phyloP scores from a whole-genome alignment of 2,329 filamentous ascomycete species.

The Ophiostoma australiae region DNA sequence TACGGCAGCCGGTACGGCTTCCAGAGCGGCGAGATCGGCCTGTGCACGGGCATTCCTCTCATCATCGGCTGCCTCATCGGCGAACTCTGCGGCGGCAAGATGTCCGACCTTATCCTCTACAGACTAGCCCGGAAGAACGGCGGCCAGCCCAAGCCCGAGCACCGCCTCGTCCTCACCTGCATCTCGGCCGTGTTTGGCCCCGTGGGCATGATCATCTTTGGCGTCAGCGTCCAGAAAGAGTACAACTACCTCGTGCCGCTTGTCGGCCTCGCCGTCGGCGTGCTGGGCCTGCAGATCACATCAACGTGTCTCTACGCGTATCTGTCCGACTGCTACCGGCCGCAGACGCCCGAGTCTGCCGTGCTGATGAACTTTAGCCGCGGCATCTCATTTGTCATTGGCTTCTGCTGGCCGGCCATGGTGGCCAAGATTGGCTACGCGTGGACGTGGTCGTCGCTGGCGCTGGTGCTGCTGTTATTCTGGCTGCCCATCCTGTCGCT shows the following conservation, averaged over 20 bases:
- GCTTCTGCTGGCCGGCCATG: conserved; percentile 26
- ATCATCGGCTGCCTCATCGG: conserved; percentile 25
- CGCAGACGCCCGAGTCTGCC: conserved; percentile 27
- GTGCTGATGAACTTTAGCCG: conserved; percentile 25
- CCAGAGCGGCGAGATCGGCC: conserved; percentile 23
- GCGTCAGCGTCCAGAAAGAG: conserved; percentile 22
- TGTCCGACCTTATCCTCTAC: conserved; percentile 26
- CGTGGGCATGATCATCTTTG: conserved; percentile 25
- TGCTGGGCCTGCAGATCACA: conserved; percentile 26
- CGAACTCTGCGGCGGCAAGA: conserved; percentile 24
- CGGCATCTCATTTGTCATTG: conserved; percentile 24
- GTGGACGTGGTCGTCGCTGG: conserved; percentile 25
- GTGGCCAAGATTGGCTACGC: conserved; percentile 22
- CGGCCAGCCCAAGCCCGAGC: conserved; percentile 23
- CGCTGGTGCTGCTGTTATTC: conserved; percentile 23
- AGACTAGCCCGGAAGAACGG: conserved; percentile 13
- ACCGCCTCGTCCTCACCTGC: conserved; percentile 24
- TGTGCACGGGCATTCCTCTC: conserved; percentile 26
- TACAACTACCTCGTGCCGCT: conserved; percentile 19
- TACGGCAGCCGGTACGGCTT: conserved; percentile 24
- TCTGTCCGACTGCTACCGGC: conserved; percentile 25
- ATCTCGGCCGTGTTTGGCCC: conserved; percentile 23
- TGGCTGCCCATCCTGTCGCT: conserved; percentile 25
- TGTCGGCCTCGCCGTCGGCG: conserved; percentile 21
- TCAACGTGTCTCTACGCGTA: conserved; percentile 26